Evolutionary conservation across 345 rosid genomes (phyloP), one percentile per base, ranked within the genome.

Genomic region (Rubroshorea leprosula): DNA sequence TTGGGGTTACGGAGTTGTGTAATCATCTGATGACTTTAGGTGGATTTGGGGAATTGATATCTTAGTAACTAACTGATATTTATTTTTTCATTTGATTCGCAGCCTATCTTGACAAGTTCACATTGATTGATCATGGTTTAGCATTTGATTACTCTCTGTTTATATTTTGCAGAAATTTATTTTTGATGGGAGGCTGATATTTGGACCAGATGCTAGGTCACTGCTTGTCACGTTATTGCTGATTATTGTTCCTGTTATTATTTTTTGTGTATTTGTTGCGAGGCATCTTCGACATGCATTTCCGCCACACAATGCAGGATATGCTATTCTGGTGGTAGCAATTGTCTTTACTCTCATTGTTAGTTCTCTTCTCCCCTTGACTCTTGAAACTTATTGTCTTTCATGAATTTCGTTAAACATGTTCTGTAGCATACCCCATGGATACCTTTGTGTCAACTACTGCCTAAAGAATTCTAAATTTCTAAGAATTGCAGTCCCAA

Each of bases 141-240:
- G n/a, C n/a, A 41, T 44, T 24, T 60, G 48, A 35, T 10, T 58
- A 31, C 46, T 49, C 26, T 54, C 44, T 61, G 1, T 63, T 2
- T 54, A 49, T 25, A 27, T 54, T 69, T 53, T 77, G 55, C 91
- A 92, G 97, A 89, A 80, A 56, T 90, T 90, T 72, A 65, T 90
- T 55, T 72, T 93, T 69, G 83, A 83, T 69, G 99, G 97, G 71
- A 87, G 99, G 69, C 70, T 93, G 77, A 83, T 93, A 60, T 93
- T 93, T 71, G 99, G 99, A 51, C 99, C 99, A 55, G 97, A 93
- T 83, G 96, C 96, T 49, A 83, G 61, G 70, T 89, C 97, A 45
- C 65, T 93, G 53, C 72, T 85, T 52, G 75, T 74, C 59, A 93
- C 99, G 25, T 72, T 93, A 53, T 74, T 83, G 50, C 74, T 93